Evolutionary conservation across 2,329 filamentous ascomycete species (phyloP).

Genomic region (Microcyclosporella mali): DNA sequence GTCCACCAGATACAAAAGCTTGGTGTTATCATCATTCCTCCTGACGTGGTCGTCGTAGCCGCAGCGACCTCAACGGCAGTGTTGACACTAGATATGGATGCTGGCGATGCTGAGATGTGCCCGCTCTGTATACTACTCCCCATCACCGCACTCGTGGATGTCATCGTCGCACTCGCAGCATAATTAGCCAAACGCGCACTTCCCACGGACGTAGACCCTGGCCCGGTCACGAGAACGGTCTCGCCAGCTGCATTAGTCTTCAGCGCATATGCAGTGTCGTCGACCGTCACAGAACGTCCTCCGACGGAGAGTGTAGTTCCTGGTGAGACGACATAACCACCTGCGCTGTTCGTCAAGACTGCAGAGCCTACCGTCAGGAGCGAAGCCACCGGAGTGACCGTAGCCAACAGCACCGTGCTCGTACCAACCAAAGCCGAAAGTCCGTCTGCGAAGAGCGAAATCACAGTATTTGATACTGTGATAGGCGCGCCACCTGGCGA

Average conservation of each 20-base stretch:
- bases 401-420: not conserved
- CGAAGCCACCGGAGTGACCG: not conserved
- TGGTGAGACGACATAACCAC: not conserved
- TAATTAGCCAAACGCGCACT: too few relatives aligned
- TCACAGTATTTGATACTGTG: not conserved
- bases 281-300: slow-evolving; percentile 3
- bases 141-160: not conserved
- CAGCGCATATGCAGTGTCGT: slow-evolving; percentile 6
- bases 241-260: slow-evolving; percentile 2
- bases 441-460: not conserved
- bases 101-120: too few relatives aligned
- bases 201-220: too few relatives aligned
- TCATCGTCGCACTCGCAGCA: not conserved
- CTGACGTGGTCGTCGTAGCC: too few relatives aligned
- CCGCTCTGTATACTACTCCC: too few relatives aligned
- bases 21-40: too few relatives aligned
- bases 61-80: too few relatives aligned
- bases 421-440: not conserved
- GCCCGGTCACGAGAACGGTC: slow-evolving; percentile 1
- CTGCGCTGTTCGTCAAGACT: not conserved
- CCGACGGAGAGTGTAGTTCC: slow-evolving; percentile 3
- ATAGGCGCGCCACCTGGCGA: not conserved
- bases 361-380: not conserved
- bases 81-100: too few relatives aligned
- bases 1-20: too few relatives aligned